These are phyloP conservation scores for Helichrysum umbraculigerum DNA, from an alignment of 129 eudicot species.

Conservation along the genomic window DNA sequence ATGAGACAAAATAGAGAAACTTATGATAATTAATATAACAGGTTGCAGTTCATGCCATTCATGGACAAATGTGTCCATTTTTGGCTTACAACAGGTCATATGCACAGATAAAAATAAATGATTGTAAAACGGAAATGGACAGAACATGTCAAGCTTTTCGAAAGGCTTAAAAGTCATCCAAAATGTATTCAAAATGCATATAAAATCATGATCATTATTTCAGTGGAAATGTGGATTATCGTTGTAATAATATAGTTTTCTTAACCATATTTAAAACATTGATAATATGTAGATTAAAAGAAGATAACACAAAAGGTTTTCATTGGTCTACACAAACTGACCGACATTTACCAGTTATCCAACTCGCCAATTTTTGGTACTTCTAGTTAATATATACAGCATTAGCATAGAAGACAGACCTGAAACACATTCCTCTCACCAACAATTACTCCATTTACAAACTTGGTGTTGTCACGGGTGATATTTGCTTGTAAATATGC, in stretches of 20 bases:
- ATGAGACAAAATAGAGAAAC: neutral
- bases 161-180: neutral
- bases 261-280: neutral
- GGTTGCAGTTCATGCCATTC: neutral
- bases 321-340: neutral
- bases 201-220: neutral
- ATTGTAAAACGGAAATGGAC: neutral
- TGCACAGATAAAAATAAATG: neutral
- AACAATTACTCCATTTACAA: conserved; percentile 82
- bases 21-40: neutral
- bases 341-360: neutral
- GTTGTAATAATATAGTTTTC: neutral
- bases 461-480: conserved; percentile 85
- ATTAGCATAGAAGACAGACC: conserved; percentile 39
- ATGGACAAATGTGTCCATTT: neutral
- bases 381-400: neutral
- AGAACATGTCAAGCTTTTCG: neutral
- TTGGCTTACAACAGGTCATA: neutral
- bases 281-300: neutral
- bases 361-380: neutral
- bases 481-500: conserved; percentile 89
- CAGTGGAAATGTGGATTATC: neutral
- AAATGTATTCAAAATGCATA: neutral
- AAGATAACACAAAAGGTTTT: neutral
- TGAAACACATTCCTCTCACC: conserved; percentile 94